Evolutionary conservation across 768 basidiomycete genomes (phyloP), one percentile per base, ranked within the genome.

Genomic region (Trametes gibbosa): DNA sequence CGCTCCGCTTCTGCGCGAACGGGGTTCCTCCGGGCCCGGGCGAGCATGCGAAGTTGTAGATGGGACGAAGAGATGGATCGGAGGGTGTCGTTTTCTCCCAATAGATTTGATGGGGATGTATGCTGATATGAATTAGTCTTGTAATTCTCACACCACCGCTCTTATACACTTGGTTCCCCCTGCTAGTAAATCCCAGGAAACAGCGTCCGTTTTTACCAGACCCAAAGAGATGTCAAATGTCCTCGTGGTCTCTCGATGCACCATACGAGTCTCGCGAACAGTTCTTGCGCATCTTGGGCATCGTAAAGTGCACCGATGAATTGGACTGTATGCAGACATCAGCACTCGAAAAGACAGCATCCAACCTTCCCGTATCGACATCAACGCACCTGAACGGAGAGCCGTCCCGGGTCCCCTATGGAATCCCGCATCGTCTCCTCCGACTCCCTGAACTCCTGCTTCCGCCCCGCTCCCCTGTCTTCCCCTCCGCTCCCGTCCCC

Each of bases 11-110:
- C 53, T 75, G 72, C 61, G 67, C 75, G 34, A 66, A 71, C 60
- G 74, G 74, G 0, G 59, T 70, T 23, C 68, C 67, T 5, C 74
- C 74, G 10, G 59, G 52, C 8, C 59, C 59, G 45, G 59, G 52
- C 4, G 75, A 75, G 37, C 72, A 73, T 47, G 73, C 74, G 39
- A 75, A 65, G 64, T 57, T 75, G 61, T 74, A 52, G 63, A 21
- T 9, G n/a, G 19, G 35, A 7, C 19, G 29, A 2, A n/a, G 47
- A 46, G 32, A 10, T 10, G 23, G 40, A 29, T 24, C 4, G n/a
- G 6, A 41, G 40, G 16, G n/a, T 21, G 29, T 32, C 10, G 29
- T 41, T 41, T 14, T 5, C 40, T 41, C 40, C 16, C 16, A 14
- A 41, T 41, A 16, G 16, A 14, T 41, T 5, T 14, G 40, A 41